A percentile compares a stretch with the other conserved stretches of the same genome.
Evolutionary conservation across 1,284 basidiomycete genomes (phyloP).

Genomic region (Sphagnurus paluster): DNA sequence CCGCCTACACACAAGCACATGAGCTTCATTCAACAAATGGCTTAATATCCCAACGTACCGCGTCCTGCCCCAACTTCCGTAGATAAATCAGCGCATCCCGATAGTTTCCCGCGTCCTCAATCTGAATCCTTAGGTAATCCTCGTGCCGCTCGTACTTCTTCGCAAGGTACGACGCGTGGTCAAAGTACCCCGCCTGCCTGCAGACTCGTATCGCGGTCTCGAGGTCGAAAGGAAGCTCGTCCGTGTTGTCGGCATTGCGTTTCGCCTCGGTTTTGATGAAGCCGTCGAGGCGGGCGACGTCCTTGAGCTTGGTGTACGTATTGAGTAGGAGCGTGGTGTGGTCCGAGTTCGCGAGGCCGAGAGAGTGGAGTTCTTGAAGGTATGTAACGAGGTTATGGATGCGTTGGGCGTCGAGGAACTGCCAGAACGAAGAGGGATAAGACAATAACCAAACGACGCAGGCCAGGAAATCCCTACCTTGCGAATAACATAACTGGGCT

Average conservation of each 20-base stretch:
- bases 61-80: constrained; percentile 72
- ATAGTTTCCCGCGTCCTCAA: constrained; percentile 89
- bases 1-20: constrained; percentile 49
- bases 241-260: constrained; percentile 39
- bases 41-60: constrained; percentile 49
- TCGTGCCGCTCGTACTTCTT: constrained; percentile 90
- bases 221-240: constrained; percentile 92
- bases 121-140: constrained; percentile 92
- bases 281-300: constrained; percentile 83
- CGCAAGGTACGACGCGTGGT: constrained; percentile 93
- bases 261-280: constrained; percentile 88
- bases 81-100: constrained; percentile 84
- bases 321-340: constrained; percentile 96
- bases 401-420: constrained; percentile 96
- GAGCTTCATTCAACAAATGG: constrained; percentile 1
- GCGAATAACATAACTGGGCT: constrained; percentile 95
- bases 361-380: constrained; percentile 90
- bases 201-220: constrained; percentile 97
- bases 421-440: neutral
- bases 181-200: constrained; percentile 93
- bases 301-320: constrained; percentile 96
- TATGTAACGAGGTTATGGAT: constrained; percentile 95
- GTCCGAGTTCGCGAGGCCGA: constrained; percentile 91
- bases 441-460: neutral
- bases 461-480: constrained; percentile 56